A percentile compares a stretch with the other conserved stretches of the same genome.
Conservation (phyloP, 352 stramenopile genomes). For the Pythium guiyangense region DNA sequence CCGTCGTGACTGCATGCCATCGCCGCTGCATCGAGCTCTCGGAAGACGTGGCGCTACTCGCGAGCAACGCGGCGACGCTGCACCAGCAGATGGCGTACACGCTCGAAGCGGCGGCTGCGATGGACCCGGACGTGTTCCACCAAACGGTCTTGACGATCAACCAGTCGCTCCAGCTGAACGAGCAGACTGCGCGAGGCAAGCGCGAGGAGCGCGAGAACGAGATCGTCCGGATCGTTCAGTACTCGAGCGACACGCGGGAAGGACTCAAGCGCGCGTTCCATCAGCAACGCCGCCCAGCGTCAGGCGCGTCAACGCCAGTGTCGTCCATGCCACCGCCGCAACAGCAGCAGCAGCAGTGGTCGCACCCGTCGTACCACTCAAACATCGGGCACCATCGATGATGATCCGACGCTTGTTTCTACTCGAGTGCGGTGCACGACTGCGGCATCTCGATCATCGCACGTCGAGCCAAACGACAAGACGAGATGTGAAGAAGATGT, state of each 20-base stretch:
- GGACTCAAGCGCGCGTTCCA: slow-evolving; percentile 35
- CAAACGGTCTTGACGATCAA: slow-evolving; percentile 36
- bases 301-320: slow-evolving; percentile 12
- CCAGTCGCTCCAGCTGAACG: slow-evolving; percentile 34
- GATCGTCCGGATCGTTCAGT: slow-evolving; percentile 73
- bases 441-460: too few relatives aligned
- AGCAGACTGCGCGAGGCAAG: slow-evolving; percentile 30
- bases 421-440: too few relatives aligned
- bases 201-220: slow-evolving; percentile 60
- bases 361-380: neutral
- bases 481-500: too few relatives aligned
- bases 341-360: neutral
- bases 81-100: slow-evolving; percentile 39
- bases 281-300: slow-evolving; percentile 4
- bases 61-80: slow-evolving; percentile 24
- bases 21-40: slow-evolving; percentile 54
- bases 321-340: slow-evolving; percentile 6
- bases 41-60: slow-evolving; percentile 36
- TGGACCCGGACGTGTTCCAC: slow-evolving; percentile 35
- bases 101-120: slow-evolving; percentile 22
- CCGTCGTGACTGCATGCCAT: slow-evolving; percentile 49
- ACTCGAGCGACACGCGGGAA: slow-evolving; percentile 42
- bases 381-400: neutral
- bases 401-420: too few relatives aligned
- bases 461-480: too few relatives aligned